A percentile compares a stretch with the other conserved stretches of the same genome.
Evolutionary conservation across 345 rosid species (phyloP).

Genomic region (Brassica nigra): DNA sequence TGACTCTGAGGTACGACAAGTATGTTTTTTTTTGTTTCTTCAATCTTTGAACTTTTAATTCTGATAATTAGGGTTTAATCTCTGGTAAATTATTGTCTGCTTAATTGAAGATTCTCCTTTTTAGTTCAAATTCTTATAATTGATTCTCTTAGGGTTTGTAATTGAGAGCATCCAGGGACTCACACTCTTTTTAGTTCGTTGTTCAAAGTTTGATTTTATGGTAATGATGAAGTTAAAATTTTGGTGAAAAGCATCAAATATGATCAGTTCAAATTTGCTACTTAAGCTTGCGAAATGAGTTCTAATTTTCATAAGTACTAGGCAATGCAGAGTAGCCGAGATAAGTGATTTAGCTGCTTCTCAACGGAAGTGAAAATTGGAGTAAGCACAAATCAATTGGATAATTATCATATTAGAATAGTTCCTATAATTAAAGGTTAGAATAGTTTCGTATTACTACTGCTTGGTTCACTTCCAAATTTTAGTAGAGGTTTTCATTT

Average conservation of each 20-base stretch:
- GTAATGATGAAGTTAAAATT: constrained; percentile 24
- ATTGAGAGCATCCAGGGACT: neutral
- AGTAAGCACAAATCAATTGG: neutral
- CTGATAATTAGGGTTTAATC: constrained; percentile 41
- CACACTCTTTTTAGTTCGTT: neutral
- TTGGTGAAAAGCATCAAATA: constrained; percentile 14
- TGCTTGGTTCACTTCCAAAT: neutral
- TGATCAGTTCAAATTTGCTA: constrained; percentile 29
- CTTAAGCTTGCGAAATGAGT: neutral
- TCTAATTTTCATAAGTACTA: constrained; percentile 13
- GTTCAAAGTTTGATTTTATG: neutral
- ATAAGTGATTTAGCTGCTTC: neutral
- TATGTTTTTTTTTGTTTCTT: constrained; percentile 24
- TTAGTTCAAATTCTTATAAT: constrained; percentile 13
- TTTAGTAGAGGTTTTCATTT: constrained; percentile 5
- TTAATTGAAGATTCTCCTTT: constrained; percentile 6
- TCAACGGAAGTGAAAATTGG: constrained; percentile 1
- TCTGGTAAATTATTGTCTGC: constrained; percentile 10
- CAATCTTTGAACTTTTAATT: constrained; percentile 34
- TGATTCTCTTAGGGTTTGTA: constrained; percentile 38
- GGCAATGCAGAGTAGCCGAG: constrained; percentile 16
- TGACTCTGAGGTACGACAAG: constrained; percentile 36
- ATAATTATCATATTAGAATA: neutral
- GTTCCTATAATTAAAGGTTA: constrained; percentile 11
- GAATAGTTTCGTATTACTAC: neutral